Evolutionary conservation across 495 filamentous ascomycete genomes (phyloP), one percentile per base, ranked within the genome.

Genomic region (Filosporella fistucella): DNA sequence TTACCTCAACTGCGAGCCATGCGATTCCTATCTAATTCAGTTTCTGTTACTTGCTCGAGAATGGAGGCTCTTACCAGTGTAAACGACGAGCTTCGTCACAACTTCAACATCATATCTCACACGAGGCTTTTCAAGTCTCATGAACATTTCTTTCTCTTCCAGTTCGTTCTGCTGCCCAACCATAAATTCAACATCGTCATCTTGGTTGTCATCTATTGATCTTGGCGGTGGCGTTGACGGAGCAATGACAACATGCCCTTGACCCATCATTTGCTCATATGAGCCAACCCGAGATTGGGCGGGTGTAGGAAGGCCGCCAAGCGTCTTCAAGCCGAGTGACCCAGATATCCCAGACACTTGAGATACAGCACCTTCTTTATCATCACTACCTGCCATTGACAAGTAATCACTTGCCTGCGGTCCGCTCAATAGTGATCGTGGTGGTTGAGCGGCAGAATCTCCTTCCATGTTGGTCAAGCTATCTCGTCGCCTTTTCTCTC

Each of bases 41-140:
- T 47, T 4, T 16, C 30, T 20, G 32, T 25, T 14, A 22, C 2
- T 24, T n/a, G n/a, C n/a, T n/a, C n/a, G n/a, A n/a, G n/a, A n/a
- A n/a, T n/a, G n/a, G n/a, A n/a, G n/a, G n/a, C n/a, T 69, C 78
- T 53, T 70, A 95, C 91, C 93, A 49, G 83, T 75, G 74, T 98
- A 98, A 32, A 98, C 89, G 58, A 98, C 85, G 42, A 98, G 69
- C 68, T 96, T 97, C 14, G 93, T 97, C 33, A 97, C 80, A 17
- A 98, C 91, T 62, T 98, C 93, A 8, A 96, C 91, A 68, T 98
- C 93, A 60, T 98, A 98, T 52, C 90, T 75, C 23, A 96, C 90
- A 43, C 93, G 80, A 16, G 93, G 89, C 64, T 82, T 90, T 45
- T 90, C 82, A 42, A 97, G 76, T 61, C 75, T 80, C 14, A 81